Evolutionary conservation across 176 grass and related monocot species (phyloP), one percentile per base, ranked within the genome.

Genomic region (Puya raimondii): DNA sequence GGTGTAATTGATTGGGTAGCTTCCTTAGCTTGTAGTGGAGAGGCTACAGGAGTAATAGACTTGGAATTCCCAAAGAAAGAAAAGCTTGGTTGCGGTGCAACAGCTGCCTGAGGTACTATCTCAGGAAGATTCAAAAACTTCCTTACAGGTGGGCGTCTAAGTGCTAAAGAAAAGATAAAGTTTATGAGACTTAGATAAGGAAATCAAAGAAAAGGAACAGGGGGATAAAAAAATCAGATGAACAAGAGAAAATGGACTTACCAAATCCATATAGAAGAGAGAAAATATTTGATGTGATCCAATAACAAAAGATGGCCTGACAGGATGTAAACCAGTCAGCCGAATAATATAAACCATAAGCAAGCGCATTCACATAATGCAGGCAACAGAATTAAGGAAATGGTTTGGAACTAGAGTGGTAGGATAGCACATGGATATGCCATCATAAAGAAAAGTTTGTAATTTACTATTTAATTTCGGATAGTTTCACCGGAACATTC

Each of bases 301-400:
- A 99, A 68, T 99, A 93, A 78, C 77, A 93, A 68, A 99, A 93
- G 77, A 99, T 80, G 79, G 70, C 94, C 94, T 99, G 78, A 27
- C 76, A 59, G 10, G 59, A 25, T 11, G 21, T 21, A 59, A 47
- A 61, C 80, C 2, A 66, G 25, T 79, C 33, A 68, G 67, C n/a
- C 63, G 26, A 76, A 75, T 23, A 47, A 51, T 23, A 21, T 63
- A 73, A 76, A 77, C 47, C 64, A 20, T 17, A 16, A 67, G 56
- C 59, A 80, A 70, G 53, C 49, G 51, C 22, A 27, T 50, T 15
- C 2, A 10, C 17, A 48, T 47, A 63, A 7, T 42, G 23, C 14
- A 61, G 47, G 68, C 11, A 51, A 12, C 23, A 51, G 7, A 51
- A 69, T 4, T 13, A 23, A 33, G 15, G 16, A 66, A 29, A 47